Base-by-base conservation (phyloP, 2,329 filamentous ascomycete species). In the Amylocarpus encephaloides region DNA sequence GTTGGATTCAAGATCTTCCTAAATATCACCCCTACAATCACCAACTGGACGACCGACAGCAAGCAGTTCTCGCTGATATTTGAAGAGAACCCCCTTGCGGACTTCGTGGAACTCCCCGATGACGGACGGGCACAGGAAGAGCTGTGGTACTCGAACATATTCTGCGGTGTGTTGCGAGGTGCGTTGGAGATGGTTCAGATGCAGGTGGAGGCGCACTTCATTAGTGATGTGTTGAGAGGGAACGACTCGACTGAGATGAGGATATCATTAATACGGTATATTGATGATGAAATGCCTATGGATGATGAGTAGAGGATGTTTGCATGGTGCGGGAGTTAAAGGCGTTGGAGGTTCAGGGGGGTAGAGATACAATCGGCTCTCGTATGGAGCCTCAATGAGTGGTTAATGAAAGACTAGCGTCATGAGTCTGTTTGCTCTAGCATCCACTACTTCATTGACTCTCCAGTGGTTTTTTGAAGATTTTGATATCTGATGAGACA, bases 1-100 rank as follows among this genome's bases (percentile, higher is more conserved):
- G 86, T 98, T 58, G 93, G 93, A 50, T 98, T 98, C 74, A 97
- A 98, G 73, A 95, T 98, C 59, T 98, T 98, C 68, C 80, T 98
- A 54, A 98, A 98, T 66, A 90, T 96, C 61, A 94, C 91, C 3
- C 93, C 93, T 0, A 86, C 85, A 6, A 85, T 97, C 57, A 89
- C 90, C 43, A 96, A 95, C 67, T 98, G 93, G 93, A 93, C 90
- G 18, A 88, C 80, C 67, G 93, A 98, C 70, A 93, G 85, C 72
- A 96, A 95, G 67, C 89, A 95, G 60, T 98, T 98, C 72, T 96
- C 90, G 0, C 76, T 98, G 11, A 80, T 96, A 13, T 95, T 98
- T 60, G 93, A 98, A 59, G 93, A 98, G 69, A 98, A 97, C 65
- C 93, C 93, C 0, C 73, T 98, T 52, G 91, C 91, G 46, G 93